These are phyloP conservation scores for Camelina sativa DNA, from an alignment of 345 rosid genomes.

Conservation along the genomic window DNA sequence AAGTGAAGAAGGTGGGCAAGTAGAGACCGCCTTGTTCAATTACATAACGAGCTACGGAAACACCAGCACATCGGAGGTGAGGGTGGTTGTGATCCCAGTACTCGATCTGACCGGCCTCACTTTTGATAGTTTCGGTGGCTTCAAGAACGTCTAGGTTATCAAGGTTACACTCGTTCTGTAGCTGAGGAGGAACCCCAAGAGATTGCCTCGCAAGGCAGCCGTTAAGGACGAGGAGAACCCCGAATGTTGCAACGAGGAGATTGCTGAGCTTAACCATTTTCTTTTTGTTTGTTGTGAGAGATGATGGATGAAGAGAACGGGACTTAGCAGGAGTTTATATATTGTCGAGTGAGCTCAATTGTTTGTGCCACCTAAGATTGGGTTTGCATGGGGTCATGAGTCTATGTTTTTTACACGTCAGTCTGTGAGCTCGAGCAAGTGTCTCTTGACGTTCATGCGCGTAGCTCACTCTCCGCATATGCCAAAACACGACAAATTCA, in stretches of 20 bases:
- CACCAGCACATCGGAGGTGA: slow-evolving; percentile 65
- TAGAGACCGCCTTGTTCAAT: slow-evolving; percentile 61
- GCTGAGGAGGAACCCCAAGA: slow-evolving; percentile 47
- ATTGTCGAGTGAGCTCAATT: slow-evolving; percentile 23
- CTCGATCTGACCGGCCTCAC: slow-evolving; percentile 62
- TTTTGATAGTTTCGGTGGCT: slow-evolving; percentile 48
- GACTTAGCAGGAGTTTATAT: slow-evolving; percentile 27
- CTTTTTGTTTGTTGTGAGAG: slow-evolving; percentile 2
- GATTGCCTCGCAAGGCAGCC: slow-evolving; percentile 39
- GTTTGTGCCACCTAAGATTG: slow-evolving; percentile 30
- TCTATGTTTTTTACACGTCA: slow-evolving; percentile 41
- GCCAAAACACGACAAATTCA: slow-evolving; percentile 23
- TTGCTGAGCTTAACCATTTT: slow-evolving; percentile 30
- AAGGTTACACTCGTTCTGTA: slow-evolving; percentile 52
- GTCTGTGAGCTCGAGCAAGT: slow-evolving; percentile 30
- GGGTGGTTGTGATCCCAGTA: slow-evolving; percentile 56
- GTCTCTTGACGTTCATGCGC: slow-evolving; percentile 26
- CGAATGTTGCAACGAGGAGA: slow-evolving; percentile 37
- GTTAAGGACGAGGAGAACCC: slow-evolving; percentile 35
- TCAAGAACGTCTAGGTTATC: slow-evolving; percentile 53
- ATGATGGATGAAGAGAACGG: slow-evolving; percentile 23
- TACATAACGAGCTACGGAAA: slow-evolving; percentile 49
- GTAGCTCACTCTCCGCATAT: slow-evolving; percentile 25
- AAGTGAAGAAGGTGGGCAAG: slow-evolving; percentile 54
- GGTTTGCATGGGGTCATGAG: slow-evolving; percentile 36